Base-by-base conservation (phyloP, 768 basidiomycete genomes). In the Tricholoma terreum region DNA sequence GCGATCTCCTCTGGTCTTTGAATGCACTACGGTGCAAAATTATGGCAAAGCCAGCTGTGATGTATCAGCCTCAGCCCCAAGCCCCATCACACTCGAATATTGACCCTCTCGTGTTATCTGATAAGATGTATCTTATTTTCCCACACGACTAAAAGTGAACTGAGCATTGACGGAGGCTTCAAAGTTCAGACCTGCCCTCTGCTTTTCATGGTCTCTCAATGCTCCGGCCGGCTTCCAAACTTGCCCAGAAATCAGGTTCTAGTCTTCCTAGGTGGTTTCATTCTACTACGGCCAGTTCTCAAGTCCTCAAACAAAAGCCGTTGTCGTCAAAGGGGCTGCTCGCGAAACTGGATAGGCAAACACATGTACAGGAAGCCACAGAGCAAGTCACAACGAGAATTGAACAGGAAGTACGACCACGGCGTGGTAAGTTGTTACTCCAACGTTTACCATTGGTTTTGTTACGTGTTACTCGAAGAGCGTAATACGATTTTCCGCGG, bases 211-310 rank as follows among this genome's bases (percentile, higher is more conserved):
- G 55, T 61, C 55, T 21, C 62, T 59, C 61, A 62, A 67, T 67
- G 65, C 65, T 65, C 51, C 55, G 60, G 30, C 60, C 62, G 22
- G 63, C 58, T 50, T 64, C 58, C 35, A 56, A 57, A 42, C 33
- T 67, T 50, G 51, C 60, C 31, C 59, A 60, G 56, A 54, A 33
- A 62, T 51, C 66, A 69, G 62, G 58, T 70, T 50, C 65, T 71
- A 51, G 61, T 67, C 42, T 69, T 69, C 63, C 66, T 68, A 56
- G 70, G 66, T 61, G 70, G 69, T 63, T 71, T 69, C 66, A 69
- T 52, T 49, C 66, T 66, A 56, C 67, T 64, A 11, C 61, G 53
- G n/a, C 61, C 51, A 54, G 58, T 51, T 19, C 57, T 11, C 68
- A 68, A 54, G 58, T 59, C 49, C 17, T 68, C 52, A 63, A 58